phyloP scores from a whole-genome alignment of 108 stramenopile species.

The Skeletonema tropicum region DNA sequence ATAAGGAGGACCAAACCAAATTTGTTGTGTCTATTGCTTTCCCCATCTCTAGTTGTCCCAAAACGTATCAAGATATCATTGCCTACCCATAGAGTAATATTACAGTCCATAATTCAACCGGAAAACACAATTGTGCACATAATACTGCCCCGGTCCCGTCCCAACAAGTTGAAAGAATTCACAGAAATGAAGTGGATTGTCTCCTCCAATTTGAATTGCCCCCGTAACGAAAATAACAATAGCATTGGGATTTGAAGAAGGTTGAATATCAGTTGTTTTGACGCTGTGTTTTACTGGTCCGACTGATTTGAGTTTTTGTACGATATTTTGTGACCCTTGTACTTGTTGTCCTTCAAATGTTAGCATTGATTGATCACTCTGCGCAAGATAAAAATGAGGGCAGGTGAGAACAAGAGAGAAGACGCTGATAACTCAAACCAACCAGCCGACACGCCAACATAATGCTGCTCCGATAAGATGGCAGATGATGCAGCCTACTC shows the following conservation, averaged over 20 bases:
- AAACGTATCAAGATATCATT: background rate
- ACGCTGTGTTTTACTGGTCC: conserved; percentile 71
- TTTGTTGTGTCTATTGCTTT: background rate
- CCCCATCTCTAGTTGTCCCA: background rate
- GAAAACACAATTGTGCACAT: conserved; percentile 95
- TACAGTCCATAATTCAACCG: conserved; percentile 94
- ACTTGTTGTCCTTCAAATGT: conserved; percentile 89
- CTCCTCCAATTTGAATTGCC: conserved; percentile 77
- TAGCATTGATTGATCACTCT: conserved; percentile 76
- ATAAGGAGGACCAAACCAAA: background rate
- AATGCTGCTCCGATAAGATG: background rate
- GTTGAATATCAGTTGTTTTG: conserved; percentile 91
- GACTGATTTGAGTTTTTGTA: conserved; percentile 68
- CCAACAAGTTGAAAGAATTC: conserved; percentile 93
- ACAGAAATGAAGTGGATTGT: conserved; percentile 94
- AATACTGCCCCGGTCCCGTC: conserved; percentile 85
- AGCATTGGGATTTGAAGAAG: conserved; percentile 57
- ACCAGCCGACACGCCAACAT: too few species aligned
- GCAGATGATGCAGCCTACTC: background rate
- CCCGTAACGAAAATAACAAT: conserved; percentile 91
- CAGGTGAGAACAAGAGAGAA: too few species aligned
- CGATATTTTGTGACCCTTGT: conserved; percentile 64
- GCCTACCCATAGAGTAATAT: background rate
- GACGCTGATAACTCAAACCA: too few species aligned
- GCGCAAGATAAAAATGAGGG: background rate